Base-by-base conservation (phyloP, 176 grass and related monocot species). In the Phyllostachys edulis region DNA sequence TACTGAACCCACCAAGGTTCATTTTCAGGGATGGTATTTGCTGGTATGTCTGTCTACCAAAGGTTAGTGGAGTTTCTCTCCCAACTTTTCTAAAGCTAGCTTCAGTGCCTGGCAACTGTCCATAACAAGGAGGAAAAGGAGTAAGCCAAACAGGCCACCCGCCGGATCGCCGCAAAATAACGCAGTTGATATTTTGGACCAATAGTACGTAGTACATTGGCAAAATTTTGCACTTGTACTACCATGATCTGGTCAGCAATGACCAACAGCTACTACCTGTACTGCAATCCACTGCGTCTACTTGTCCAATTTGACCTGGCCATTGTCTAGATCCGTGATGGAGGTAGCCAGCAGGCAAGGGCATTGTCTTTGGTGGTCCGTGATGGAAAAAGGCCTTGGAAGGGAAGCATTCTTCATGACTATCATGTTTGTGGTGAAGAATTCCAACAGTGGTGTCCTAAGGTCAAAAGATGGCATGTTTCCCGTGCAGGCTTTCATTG, bases 381-480 rank as follows among this genome's bases (percentile, higher is more conserved):
- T 69, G 42, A 41, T 45, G 5, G 61, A 14, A 73, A 5, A 4
- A 17, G 13, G 60, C 14, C 71, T 15, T 41, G 29, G 42, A 63
- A 6, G 76, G 27, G 44, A 81, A 71, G 77, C 71, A 7, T 76
- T 89, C 77, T 70, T 45, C 6, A 29, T 6, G 55, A 34, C 41
- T 41, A 76, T 81, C 51, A 77, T 81, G 71, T 39, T 0, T 51
- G 2, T 0, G 1, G 10, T 46, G 67, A 66, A 62, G 16, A 47
- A 57, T 16, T 29, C 14, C 10, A 16, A 14, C 40, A 40, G 5
- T 10, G 17, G 39, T 9, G 42, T 50, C 41, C 2, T 54, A 3
- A 41, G 67, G 37, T 88, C 87, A 84, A 65, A 46, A 29, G 46
- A 38, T 65, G 11, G 0, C 8, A 15, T 26, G 5, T 61, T 16